Evolutionary conservation across 2,329 filamentous ascomycete genomes (phyloP), one percentile per base, ranked within the genome.

Genomic region (Ascochyta clinopodiicola): DNA sequence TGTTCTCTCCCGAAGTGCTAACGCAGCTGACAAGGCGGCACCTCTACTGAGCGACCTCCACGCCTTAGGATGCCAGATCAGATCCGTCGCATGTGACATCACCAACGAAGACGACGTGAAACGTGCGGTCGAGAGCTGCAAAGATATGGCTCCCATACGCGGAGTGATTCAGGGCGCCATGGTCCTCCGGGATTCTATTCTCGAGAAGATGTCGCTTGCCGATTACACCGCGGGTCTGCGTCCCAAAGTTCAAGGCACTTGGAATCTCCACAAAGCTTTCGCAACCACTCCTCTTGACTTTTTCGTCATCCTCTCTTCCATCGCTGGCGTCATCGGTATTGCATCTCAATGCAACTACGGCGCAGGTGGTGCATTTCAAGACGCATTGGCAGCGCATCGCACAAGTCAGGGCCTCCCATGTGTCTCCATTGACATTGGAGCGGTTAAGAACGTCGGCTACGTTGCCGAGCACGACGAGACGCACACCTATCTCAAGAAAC

Each of bases 241-340:
- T 6, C 60, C 64, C 7, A 79, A 78, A 48, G 60, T 78, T 6
- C 51, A 58, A 8, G 75, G 75, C 1, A 70, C 75, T 2, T 65
- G 70, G 60, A 69, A 71, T 27, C 58, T 76, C 0, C 61, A 60
- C 13, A 48, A 39, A 29, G 40, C 38, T 9, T 44, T 63, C 22
- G n/a, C 21, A 5, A 10, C 15, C 32, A 24, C 15, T 2, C 47
- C 65, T 22, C 54, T 70, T 21, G 60, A 66, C 47, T 71, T 69
- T 35, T 69, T 71, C 37, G 48, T 67, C 13, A 46, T 65, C 29
- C 51, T 71, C 1, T 66, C 62, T 6, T 66, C 62, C 8, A 35
- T 66, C 10, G 50, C 58, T 12, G 67, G 66, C 21, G 40, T 69
- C 15, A 52, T 61, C 21, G 68, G 68, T 1, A 43, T 59, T 37